phyloP scores from a whole-genome alignment of 192 early-diverging fungal species.

The Coemansia sp. region DNA sequence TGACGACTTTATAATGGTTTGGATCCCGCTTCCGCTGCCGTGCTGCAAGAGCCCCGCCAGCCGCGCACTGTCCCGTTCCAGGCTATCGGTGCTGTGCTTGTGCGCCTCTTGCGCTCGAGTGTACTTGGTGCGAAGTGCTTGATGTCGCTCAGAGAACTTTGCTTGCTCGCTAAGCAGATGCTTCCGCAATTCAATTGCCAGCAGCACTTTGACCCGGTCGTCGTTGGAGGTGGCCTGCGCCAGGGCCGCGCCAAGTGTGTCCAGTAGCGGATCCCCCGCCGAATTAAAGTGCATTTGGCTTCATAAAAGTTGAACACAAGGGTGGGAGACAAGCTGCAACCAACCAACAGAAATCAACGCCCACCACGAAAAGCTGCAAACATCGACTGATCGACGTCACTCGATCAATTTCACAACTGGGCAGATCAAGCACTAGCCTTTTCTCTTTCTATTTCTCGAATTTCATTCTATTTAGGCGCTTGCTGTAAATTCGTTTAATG shows the following conservation, averaged over 20 bases:
- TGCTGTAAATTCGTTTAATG: slow-evolving; percentile 44
- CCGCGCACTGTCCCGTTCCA: slow-evolving; percentile 1
- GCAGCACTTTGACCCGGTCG: slow-evolving; percentile 5
- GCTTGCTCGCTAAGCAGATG: slow-evolving; percentile 4
- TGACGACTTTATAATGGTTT: background rate
- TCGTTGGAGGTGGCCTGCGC: background rate
- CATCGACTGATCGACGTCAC: slow-evolving; percentile 1
- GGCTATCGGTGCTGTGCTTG: background rate
- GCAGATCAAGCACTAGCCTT: background rate
- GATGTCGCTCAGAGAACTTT: slow-evolving; percentile 7
- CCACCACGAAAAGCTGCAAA: background rate
- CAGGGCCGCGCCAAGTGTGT: slow-evolving; percentile 2
- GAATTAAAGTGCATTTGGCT: background rate
- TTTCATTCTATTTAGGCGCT: slow-evolving; percentile 1
- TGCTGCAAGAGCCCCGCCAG: slow-evolving; percentile 3
- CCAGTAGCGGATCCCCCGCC: background rate
- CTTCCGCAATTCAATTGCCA: slow-evolving; percentile 3
- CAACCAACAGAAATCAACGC: background rate
- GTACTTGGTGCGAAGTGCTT: background rate
- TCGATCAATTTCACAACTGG: background rate
- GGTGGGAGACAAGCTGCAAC: background rate
- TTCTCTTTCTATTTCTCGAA: no score
- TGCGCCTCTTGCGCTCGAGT: background rate
- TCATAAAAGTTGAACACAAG: background rate
- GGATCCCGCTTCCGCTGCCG: background rate